phyloP scores from a whole-genome alignment of 148 eudicot species.

The Rheum nobile region DNA sequence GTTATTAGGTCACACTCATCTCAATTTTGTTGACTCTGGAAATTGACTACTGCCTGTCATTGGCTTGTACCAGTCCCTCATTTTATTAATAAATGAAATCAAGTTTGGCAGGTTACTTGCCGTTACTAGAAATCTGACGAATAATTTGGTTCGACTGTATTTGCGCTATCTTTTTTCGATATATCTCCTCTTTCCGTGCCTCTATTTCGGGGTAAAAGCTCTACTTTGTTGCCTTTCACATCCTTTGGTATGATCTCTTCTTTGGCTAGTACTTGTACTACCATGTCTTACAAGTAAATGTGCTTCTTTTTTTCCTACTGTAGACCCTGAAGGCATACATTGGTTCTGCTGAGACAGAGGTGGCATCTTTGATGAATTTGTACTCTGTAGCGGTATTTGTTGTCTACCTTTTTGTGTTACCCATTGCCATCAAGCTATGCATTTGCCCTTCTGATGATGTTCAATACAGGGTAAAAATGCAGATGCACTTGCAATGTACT shows the following conservation, averaged over 20 bases:
- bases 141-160: too few relatives aligned
- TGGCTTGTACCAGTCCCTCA: background rate
- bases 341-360: slow-evolving; percentile 66
- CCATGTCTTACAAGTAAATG: background rate
- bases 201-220: background rate
- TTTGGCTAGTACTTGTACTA: background rate
- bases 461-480: slow-evolving; percentile 82
- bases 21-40: background rate
- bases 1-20: background rate
- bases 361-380: slow-evolving; percentile 48
- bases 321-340: slow-evolving; percentile 71
- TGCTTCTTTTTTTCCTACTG: background rate
- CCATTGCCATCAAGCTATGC: background rate
- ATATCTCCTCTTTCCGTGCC: too few relatives aligned
- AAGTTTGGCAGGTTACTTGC: background rate
- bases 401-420: slow-evolving; percentile 4
- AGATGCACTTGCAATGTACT: slow-evolving; percentile 78
- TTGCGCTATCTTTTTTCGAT: too few relatives aligned
- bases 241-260: background rate
- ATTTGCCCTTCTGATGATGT: background rate
- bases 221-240: background rate
- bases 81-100: background rate
- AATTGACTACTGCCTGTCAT: background rate
- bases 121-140: too few relatives aligned
- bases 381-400: slow-evolving; percentile 67